Conservation (phyloP, 2,329 filamentous ascomycete genomes). For the Didymellaceae sp. region DNA sequence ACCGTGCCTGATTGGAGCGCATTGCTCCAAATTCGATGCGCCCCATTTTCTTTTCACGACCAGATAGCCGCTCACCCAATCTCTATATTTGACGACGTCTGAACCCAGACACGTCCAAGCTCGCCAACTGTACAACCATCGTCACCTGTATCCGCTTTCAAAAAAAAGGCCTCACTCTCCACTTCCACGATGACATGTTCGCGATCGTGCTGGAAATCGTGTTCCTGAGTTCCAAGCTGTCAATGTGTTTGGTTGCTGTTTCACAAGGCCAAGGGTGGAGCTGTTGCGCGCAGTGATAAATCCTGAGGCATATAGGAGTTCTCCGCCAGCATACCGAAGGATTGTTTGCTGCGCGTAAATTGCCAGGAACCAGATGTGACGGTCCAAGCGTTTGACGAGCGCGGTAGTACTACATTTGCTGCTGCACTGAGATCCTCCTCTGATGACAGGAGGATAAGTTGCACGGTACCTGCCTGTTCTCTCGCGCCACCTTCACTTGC, state of each 20-base stretch:
- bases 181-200: not conserved
- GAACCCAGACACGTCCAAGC: slow-evolving; percentile 21
- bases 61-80: slow-evolving; percentile 35
- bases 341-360: slow-evolving; percentile 4
- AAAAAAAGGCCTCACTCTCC: slow-evolving; percentile 3
- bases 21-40: slow-evolving; percentile 22
- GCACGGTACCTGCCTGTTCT: not conserved
- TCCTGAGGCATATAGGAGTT: slow-evolving; percentile 17
- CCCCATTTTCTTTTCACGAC: slow-evolving; percentile 17
- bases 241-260: slow-evolving; percentile 9
- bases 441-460: not conserved
- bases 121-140: slow-evolving; percentile 2
- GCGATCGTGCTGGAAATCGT: not conserved
- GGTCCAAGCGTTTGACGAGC: slow-evolving; percentile 17
- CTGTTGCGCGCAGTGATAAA: slow-evolving; percentile 5
- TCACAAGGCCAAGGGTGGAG: slow-evolving; percentile 2
- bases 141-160: not conserved
- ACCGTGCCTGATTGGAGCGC: slow-evolving; percentile 35
- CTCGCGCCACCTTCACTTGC: not conserved
- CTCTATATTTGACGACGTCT: slow-evolving; percentile 28
- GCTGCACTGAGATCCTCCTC: slow-evolving; percentile 1
- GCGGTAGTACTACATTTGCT: slow-evolving; percentile 10
- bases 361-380: slow-evolving; percentile 13
- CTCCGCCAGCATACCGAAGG: slow-evolving; percentile 11
- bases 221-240: not conserved